Evolutionary conservation across 2,329 filamentous ascomycete species (phyloP).

Genomic region (Blastomyces percursus): DNA sequence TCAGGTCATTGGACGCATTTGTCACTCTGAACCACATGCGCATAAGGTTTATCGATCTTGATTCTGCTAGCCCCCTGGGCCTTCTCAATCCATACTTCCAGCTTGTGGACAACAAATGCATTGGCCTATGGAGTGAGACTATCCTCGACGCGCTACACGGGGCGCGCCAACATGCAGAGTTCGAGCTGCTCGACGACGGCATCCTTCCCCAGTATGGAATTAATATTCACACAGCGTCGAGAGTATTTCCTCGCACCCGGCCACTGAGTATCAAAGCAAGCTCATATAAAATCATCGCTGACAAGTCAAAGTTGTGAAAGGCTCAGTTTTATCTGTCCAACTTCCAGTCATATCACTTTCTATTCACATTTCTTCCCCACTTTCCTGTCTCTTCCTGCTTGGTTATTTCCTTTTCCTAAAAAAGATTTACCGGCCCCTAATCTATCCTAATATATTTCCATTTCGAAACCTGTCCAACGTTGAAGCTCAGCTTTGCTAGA

Average conservation of each 20-base stretch:
- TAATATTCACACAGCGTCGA: conserved; percentile 24
- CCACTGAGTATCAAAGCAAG: conserved; percentile 32
- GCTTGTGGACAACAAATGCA: conserved; percentile 49
- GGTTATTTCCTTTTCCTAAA: neutral
- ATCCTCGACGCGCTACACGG: conserved; percentile 52
- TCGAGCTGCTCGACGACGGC: conserved; percentile 52
- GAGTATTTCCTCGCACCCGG: conserved; percentile 29
- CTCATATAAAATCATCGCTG: conserved; percentile 32
- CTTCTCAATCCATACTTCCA: conserved; percentile 64
- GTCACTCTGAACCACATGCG: conserved; percentile 52
- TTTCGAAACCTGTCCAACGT: neutral
- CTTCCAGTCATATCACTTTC: neutral
- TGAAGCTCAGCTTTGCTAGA: neutral
- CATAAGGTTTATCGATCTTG: conserved; percentile 65
- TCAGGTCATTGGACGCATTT: conserved; percentile 50
- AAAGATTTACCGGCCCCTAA: neutral
- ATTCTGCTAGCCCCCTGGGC: conserved; percentile 55
- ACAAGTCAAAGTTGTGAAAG: conserved; percentile 25
- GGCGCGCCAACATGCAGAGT: conserved; percentile 48
- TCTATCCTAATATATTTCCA: neutral
- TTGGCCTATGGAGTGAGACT: conserved; percentile 60
- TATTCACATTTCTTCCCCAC: neutral
- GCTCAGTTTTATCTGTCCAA: neutral
- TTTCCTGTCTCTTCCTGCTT: neutral
- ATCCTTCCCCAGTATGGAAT: conserved; percentile 40